Evolutionary conservation across 768 basidiomycete species (phyloP).

Genomic region (Tylopilus balloui): DNA sequence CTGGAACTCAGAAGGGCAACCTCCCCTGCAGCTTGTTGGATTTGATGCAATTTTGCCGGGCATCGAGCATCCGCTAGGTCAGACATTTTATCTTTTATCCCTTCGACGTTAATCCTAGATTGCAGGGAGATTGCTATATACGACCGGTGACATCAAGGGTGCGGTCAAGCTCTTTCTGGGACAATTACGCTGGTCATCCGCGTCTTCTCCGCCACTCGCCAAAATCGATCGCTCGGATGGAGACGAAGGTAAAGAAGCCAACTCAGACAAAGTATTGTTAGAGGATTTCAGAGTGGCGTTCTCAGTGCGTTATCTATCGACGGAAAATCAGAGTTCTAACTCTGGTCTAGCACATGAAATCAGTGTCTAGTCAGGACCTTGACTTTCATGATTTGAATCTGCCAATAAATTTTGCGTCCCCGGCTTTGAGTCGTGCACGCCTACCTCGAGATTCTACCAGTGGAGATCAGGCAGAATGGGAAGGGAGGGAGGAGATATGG

Average conservation of each 20-base stretch:
- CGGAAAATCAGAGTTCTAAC: neutral
- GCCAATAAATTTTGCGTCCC: conserved; percentile 63
- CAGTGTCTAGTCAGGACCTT: conserved; percentile 47
- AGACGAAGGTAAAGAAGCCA: conserved; percentile 31
- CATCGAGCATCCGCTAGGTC: conserved; percentile 78
- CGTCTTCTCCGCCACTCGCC: conserved; percentile 13
- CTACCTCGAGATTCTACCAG: conserved; percentile 47
- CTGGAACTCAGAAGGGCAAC: conserved; percentile 65
- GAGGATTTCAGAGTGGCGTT: conserved; percentile 90
- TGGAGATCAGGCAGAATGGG: conserved; percentile 52
- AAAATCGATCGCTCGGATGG: conserved; percentile 15
- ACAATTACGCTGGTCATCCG: conserved; percentile 51
- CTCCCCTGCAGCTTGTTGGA: conserved; percentile 36
- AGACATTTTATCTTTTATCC: conserved; percentile 6
- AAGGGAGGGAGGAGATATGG: conserved; percentile 64
- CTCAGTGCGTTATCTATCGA: conserved; percentile 46
- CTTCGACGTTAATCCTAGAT: conserved; percentile 5
- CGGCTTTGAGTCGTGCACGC: conserved; percentile 52
- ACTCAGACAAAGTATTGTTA: conserved; percentile 64
- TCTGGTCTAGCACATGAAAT: conserved; percentile 60
- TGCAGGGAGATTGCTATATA: conserved; percentile 81
- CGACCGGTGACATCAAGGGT: conserved; percentile 74
- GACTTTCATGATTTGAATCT: conserved; percentile 47
- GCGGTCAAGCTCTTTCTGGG: conserved; percentile 78
- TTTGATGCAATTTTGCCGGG: conserved; percentile 65